These are phyloP conservation scores for Aspergillus sp. DNA, from an alignment of 2,329 filamentous ascomycete species.

Conservation along the genomic window DNA sequence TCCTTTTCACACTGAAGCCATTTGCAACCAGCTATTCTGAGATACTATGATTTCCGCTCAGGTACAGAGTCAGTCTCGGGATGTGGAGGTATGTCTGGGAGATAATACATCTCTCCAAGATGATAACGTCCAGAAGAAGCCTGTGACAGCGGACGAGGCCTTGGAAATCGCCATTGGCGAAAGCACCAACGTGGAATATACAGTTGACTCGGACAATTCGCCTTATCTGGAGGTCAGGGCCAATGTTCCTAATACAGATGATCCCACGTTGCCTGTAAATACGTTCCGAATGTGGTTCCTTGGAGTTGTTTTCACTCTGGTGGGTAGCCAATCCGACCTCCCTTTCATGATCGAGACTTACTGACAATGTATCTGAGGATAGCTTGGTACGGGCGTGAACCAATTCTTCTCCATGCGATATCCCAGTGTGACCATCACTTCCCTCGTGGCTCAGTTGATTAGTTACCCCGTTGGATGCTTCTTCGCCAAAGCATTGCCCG, in stretches of 20 bases:
- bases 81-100: slow-evolving; percentile 8
- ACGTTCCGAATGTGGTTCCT: slow-evolving; percentile 33
- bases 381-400: slow-evolving; percentile 36
- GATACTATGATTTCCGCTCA: too few relatives aligned
- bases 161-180: slow-evolving; percentile 15
- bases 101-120: not conserved
- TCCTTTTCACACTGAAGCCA: too few relatives aligned
- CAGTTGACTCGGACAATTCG: slow-evolving; percentile 19
- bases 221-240: slow-evolving; percentile 22
- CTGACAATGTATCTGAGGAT: not conserved
- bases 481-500: slow-evolving; percentile 30
- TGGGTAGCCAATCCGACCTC: slow-evolving; percentile 8
- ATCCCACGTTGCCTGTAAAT: slow-evolving; percentile 20
- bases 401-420: slow-evolving; percentile 42
- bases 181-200: slow-evolving; percentile 3
- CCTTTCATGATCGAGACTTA: not conserved
- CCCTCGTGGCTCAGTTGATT: slow-evolving; percentile 38
- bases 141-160: slow-evolving; percentile 10
- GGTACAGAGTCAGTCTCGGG: slow-evolving; percentile 2
- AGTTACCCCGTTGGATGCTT: slow-evolving; percentile 36
- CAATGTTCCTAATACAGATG: slow-evolving; percentile 20
- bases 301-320: slow-evolving; percentile 39
- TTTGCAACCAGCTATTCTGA: too few relatives aligned
- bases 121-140: slow-evolving; percentile 8
- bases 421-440: slow-evolving; percentile 38